A percentile compares a stretch with the other conserved stretches of the same genome.
Conservation (phyloP, 108 stramenopile genomes). For the Nannochloropsis gaditana region DNA sequence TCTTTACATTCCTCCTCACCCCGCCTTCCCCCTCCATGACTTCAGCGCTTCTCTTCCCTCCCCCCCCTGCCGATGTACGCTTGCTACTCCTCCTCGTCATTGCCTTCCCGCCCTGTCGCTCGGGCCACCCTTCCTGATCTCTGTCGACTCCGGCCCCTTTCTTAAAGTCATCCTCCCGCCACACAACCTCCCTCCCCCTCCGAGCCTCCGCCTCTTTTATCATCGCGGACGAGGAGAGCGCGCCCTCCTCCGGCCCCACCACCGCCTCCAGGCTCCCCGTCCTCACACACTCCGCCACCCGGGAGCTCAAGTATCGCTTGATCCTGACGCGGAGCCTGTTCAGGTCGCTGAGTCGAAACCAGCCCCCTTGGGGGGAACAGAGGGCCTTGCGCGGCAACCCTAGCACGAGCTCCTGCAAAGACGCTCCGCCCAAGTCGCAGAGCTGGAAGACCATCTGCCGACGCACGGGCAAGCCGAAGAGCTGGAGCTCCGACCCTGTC, state of each 20-base stretch:
- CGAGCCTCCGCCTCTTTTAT: slow-evolving; percentile 28
- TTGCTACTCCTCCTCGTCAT: neutral
- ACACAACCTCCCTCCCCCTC: slow-evolving; percentile 22
- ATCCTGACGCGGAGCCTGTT: neutral
- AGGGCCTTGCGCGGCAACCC: neutral
- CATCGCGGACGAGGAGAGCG: neutral
- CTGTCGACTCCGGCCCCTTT: neutral
- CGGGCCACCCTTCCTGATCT: neutral
- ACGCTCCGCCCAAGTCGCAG: neutral
- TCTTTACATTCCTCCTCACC: neutral
- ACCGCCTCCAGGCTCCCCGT: neutral
- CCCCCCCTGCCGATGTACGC: neutral
- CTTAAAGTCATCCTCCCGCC: slow-evolving; percentile 11
- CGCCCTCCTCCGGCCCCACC: neutral
- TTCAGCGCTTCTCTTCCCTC: neutral
- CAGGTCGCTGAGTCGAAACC: neutral
- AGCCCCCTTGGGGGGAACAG: neutral
- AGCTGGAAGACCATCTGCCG: slow-evolving; percentile 13
- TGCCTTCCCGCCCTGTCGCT: neutral
- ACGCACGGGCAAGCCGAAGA: neutral
- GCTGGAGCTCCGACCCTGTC: slow-evolving; percentile 27
- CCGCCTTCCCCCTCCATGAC: neutral
- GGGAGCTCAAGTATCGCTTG: neutral
- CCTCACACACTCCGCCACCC: slow-evolving; percentile 12
- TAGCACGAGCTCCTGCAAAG: neutral